Conservation (phyloP, 805 yeast species). For the Candida maltosa region DNA sequence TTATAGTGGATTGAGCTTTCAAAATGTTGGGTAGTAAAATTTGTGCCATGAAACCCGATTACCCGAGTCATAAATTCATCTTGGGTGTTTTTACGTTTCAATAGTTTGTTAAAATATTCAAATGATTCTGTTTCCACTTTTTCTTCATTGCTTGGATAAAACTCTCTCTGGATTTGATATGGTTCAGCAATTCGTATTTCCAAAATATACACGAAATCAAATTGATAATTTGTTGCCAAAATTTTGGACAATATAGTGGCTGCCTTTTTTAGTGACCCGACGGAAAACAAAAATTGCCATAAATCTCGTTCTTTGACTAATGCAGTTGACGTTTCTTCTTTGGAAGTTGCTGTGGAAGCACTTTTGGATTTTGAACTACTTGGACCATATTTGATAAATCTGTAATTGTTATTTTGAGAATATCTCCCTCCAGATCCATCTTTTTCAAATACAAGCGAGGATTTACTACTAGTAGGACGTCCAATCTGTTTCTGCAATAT, state of each 20-base stretch:
- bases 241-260: slow-evolving; percentile 36
- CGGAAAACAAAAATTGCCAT: slow-evolving; percentile 30
- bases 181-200: slow-evolving; percentile 51
- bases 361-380: slow-evolving; percentile 5
- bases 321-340: background rate
- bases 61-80: slow-evolving; percentile 44
- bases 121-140: slow-evolving; percentile 45
- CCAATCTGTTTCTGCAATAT: slow-evolving; percentile 26
- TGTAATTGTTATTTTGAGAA: slow-evolving; percentile 44
- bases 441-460: slow-evolving; percentile 45
- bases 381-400: slow-evolving; percentile 28
- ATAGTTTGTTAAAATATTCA: slow-evolving; percentile 34
- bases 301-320: slow-evolving; percentile 18
- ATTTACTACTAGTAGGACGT: slow-evolving; percentile 48
- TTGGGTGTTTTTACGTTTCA: slow-evolving; percentile 18
- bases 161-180: slow-evolving; percentile 37
- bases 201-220: slow-evolving; percentile 47
- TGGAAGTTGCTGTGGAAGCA: slow-evolving; percentile 2
- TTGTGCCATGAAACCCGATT: slow-evolving; percentile 40
- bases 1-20: slow-evolving; percentile 39
- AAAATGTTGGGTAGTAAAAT: slow-evolving; percentile 19
- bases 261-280: slow-evolving; percentile 44
- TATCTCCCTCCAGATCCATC: slow-evolving; percentile 68
- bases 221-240: slow-evolving; percentile 28
- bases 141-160: slow-evolving; percentile 44